Evolutionary conservation across 768 basidiomycete genomes (phyloP), one percentile per base, ranked within the genome.

Genomic region (Russula lepida): DNA sequence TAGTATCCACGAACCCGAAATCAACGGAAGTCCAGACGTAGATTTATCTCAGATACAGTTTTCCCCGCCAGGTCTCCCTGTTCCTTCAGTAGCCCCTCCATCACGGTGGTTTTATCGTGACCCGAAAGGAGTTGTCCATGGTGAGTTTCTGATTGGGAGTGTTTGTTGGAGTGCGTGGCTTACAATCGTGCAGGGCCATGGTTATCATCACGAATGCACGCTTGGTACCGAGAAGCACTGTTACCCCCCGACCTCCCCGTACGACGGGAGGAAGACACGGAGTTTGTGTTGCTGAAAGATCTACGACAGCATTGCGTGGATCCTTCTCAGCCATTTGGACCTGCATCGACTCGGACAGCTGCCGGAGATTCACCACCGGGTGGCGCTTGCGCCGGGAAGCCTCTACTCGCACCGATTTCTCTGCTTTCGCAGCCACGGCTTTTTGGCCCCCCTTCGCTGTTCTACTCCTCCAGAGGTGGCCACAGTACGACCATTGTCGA

Each of bases 401-500:
- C 86, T 1, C 72, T 92, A 0, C 76, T 92, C 27, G 70, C 74
- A 7, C 89, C 89, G 0, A 85, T 90, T 55, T 92, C 91, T 19
- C 77, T 93, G 6, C 76, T 93, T 21, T 69, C 84, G 15, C 91
- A 93, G 66, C 86, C 91, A 9, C 80, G 78, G 41, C 89, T 90
- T 70, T 93, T 90, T 67, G 91, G 91, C 0, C 91, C 91, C 25
- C 91, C 91, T 5, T 88, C 91, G 1, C 72, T 93, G 19, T 93
- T 93, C 74, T 93, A 81, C 71, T 91, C 90, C 11, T 88, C 89
- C 11, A 84, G 91, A n/a, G 91, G 91, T 23, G 91, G 91, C 0
- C 89, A 92, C 68, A 93, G 90, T 67, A 93, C 91, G 0, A 78
- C 88, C 5, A 89, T 93, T 55, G 91, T 93, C 19, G 91, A 93